Conservation (phyloP, 75 land plant genomes). For the Chamaecyparis obtusa region DNA sequence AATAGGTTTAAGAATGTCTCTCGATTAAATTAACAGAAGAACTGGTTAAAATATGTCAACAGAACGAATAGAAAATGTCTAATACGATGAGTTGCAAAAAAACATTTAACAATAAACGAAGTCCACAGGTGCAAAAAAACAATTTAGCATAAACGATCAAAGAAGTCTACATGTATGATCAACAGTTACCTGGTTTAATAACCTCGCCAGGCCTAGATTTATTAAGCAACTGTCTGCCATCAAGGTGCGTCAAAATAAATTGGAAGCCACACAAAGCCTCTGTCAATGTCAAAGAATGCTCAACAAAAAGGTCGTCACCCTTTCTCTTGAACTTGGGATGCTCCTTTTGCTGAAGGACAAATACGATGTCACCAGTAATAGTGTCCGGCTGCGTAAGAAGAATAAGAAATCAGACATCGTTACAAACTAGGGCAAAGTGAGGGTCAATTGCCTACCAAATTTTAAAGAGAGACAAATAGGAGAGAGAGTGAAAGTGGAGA, state of each 20-base stretch:
- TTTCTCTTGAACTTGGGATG: conserved; percentile 90
- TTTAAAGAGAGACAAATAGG: background rate
- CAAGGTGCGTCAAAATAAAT: conserved; percentile 72
- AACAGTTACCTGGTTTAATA: conserved; percentile 49
- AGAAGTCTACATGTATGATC: background rate
- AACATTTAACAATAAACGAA: too few relatives aligned
- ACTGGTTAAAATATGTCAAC: background rate
- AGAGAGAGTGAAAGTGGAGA: background rate
- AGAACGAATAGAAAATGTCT: background rate
- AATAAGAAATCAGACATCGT: background rate
- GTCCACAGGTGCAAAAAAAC: too few relatives aligned
- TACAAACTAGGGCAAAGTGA: background rate
- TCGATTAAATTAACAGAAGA: conserved; percentile 19
- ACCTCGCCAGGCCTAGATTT: conserved; percentile 47
- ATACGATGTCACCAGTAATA: conserved; percentile 79
- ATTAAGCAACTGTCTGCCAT: conserved; percentile 65
- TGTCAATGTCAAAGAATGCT: conserved; percentile 64
- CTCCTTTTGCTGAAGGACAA: conserved; percentile 81
- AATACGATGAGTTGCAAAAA: background rate
- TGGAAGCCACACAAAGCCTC: conserved; percentile 92
- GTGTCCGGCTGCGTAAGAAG: conserved; percentile 78
- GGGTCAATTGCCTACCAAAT: background rate
- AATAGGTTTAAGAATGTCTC: background rate
- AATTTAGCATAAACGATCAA: background rate
- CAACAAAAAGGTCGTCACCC: conserved; percentile 80